Base-by-base conservation (phyloP, 2,329 filamentous ascomycete genomes). In the Penicillium griseofulvum region DNA sequence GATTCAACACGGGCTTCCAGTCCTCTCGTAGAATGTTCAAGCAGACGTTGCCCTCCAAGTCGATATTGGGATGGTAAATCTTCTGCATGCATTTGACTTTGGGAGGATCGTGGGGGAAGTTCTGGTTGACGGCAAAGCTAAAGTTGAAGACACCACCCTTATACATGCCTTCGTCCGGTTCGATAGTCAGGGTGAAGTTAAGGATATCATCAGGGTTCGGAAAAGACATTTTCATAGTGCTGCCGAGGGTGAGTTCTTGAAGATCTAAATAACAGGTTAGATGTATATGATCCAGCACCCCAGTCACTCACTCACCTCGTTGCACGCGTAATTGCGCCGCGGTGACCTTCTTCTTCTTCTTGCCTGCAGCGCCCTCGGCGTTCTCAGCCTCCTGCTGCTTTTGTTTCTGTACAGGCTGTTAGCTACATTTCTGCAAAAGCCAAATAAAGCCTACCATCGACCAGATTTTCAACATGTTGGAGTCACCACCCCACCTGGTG, bases 31-130 rank as follows among this genome's bases (percentile, higher is more conserved):
- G 76, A 68, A 99, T 99, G 74, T 99, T 99, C 69, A 99, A 78
- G 79, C 94, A 99, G 60, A 99, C 92, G 72, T 99, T 99, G 65
- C 94, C 94, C 73, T 97, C 91, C 38, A 96, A 83, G 70, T 99
- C 94, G 72, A 99, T 99, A 76, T 99, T 99, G 6, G 94, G 94
- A 73, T 99, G 94, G 78, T 99, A 99, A 68, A 99, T 97, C 81
- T 96, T 97, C 77, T 99, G 90, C 65, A 87, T 89, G 78, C 94
- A 97, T 70, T 90, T 94, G 66, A 99, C 94, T 78, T 97, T 97
- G 19, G 94, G 94, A 60, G 94, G 92, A 73, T 97, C 92, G 78
- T 97, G 94, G 0, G 94, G 94, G 77, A 96, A 99, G 78, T 89
- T 94, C 71, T 93, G 89, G 75, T 90, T 91, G 78, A 99, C 96